Conservation (phyloP, 208 protist species). For the Acanthamoeba triangularis region DNA sequence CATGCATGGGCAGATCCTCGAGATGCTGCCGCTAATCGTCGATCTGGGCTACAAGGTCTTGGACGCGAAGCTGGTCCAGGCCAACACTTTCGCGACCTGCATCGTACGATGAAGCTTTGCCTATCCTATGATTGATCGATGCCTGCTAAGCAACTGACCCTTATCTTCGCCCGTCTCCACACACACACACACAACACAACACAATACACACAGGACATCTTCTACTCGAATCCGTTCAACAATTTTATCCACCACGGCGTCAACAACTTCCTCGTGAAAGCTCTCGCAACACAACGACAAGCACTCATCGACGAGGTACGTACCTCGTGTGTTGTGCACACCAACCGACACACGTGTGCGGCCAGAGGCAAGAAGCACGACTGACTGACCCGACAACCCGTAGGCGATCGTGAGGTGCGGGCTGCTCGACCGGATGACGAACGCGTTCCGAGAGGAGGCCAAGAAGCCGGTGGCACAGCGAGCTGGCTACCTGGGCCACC, state of each 20-base stretch:
- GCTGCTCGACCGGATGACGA: background rate
- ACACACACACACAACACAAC: background rate
- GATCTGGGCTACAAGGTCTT: background rate
- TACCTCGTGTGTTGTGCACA: background rate
- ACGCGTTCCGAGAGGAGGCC: background rate
- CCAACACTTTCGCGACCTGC: background rate
- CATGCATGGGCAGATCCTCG: background rate
- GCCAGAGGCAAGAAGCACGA: no score
- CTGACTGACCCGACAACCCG: no score
- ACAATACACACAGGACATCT: background rate
- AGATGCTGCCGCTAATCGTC: background rate
- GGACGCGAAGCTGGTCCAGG: background rate
- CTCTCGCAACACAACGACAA: background rate
- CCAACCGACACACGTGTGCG: no score
- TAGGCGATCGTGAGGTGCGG: background rate
- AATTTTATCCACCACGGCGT: constrained; percentile 19
- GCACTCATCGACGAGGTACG: background rate
- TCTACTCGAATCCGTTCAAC: constrained; percentile 20
- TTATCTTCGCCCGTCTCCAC: background rate
- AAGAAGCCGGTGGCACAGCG: background rate
- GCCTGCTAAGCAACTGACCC: background rate
- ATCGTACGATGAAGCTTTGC: background rate
- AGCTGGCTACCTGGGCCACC: constrained; percentile 37
- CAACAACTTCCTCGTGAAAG: background rate
- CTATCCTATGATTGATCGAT: background rate